Evolutionary conservation across 164 flowering plant genomes (phyloP).

Genomic region (Liriodendron chinense): DNA sequence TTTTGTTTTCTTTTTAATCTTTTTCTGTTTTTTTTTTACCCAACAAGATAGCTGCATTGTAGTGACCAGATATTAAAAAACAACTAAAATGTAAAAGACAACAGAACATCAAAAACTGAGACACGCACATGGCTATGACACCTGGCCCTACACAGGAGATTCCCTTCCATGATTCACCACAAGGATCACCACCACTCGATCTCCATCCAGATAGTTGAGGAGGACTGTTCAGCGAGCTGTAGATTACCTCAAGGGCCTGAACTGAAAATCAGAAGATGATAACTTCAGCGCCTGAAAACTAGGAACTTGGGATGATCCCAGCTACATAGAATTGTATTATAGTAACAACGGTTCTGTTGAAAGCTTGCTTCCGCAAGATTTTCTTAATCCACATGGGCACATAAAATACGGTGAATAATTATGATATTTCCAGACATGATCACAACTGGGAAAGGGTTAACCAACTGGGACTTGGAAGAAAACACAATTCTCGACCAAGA

Average conservation of each 20-base stretch:
- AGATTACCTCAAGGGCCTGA: slow-evolving; percentile 65
- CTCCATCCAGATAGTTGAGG: slow-evolving; percentile 76
- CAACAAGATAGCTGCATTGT: background rate
- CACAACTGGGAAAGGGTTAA: background rate
- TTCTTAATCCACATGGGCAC: background rate
- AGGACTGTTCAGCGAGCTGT: slow-evolving; percentile 66
- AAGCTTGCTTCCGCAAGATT: background rate
- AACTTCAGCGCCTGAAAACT: background rate
- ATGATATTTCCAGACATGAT: background rate
- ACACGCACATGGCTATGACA: slow-evolving; percentile 66
- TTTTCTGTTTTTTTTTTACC: too few relatives aligned
- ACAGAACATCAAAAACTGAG: background rate
- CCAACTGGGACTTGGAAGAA: background rate
- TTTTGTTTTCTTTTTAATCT: too few relatives aligned
- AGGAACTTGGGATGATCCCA: background rate
- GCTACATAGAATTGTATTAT: background rate
- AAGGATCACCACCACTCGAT: slow-evolving; percentile 81
- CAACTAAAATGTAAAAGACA: background rate
- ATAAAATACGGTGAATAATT: background rate
- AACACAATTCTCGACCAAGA: background rate
- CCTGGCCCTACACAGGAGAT: slow-evolving; percentile 70
- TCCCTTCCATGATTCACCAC: slow-evolving; percentile 89
- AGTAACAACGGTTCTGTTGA: background rate
- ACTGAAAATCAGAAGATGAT: slow-evolving; percentile 35
- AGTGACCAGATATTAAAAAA: background rate